Evolutionary conservation across 2,329 filamentous ascomycete species (phyloP), one percentile per base, ranked within the genome.

Genomic region (Aschersonia sp.): DNA sequence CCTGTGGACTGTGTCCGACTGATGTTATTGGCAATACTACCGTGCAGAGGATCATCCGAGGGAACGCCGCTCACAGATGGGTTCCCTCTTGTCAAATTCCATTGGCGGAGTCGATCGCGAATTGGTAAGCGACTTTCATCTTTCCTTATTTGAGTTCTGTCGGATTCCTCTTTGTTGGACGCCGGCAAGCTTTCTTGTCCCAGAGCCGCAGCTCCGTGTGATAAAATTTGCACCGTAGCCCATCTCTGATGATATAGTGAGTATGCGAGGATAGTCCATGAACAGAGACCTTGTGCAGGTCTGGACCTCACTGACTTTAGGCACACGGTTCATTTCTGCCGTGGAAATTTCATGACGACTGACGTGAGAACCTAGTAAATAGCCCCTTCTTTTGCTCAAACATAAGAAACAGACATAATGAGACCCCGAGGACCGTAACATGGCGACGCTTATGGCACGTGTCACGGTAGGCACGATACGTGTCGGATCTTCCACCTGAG

Each of bases 61-160:
- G 55, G 58, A 46, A 58, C 50, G 4, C 42, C 20, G 20, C 20
- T 20, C 45, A 10, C 55, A 51, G 3, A 56, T 47, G 38, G 47
- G 43, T 9, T 50, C 45, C 7, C 61, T 43, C 5, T 60, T 57
- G 47, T 73, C 12, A 52, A 47, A 44, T 67, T 61, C 71, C 71
- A 74, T 53, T 56, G 51, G 31, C 61, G 62, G 30, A 76, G 60
- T 10, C 61, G 62, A 40, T 68, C 54, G 40, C 71, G 67, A 42
- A 74, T 69, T 10, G 53, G 53, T 35, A 52, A 43, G 28, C 20
- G 12, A n/a, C 35, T 42, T n/a, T 45, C 41, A 46, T 50, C 28
- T 45, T 43, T 6, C 40, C 32, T 31, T 9, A 35, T 9, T 12
- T 9, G 28, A 3, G 47, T 28, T n/a, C 38, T 20, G 31, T 44